These are phyloP conservation scores for Gonapodya sp. DNA, from an alignment of 192 early-diverging fungal species.

Conservation along the genomic window DNA sequence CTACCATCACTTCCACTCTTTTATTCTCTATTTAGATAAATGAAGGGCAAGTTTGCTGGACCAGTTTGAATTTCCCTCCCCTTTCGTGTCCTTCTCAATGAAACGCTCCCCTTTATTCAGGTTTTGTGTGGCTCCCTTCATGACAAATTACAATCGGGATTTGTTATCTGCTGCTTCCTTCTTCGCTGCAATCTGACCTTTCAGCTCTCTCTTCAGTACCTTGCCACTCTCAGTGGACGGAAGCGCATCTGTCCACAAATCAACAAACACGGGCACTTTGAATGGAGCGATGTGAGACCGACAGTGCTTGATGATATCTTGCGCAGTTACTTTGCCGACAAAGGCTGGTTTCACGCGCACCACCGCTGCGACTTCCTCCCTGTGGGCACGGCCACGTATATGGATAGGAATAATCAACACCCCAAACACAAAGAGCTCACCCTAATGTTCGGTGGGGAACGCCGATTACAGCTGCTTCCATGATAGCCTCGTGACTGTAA, in stretches of 20 bases:
- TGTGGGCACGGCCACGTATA: background rate
- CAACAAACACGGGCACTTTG: conserved; percentile 1
- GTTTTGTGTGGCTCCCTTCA: no score
- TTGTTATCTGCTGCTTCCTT: no score
- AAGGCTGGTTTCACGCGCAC: background rate
- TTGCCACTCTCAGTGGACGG: background rate
- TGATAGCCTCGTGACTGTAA: background rate
- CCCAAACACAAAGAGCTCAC: background rate
- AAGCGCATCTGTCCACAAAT: background rate
- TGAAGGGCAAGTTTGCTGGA: no score
- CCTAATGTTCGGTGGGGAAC: background rate
- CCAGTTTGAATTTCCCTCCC: no score
- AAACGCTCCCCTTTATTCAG: no score
- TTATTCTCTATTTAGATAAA: no score
- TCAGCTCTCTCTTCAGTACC: conserved; percentile 1
- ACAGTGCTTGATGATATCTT: background rate
- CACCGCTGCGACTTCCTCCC: background rate
- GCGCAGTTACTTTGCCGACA: background rate
- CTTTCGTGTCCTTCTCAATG: no score
- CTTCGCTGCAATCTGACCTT: no score
- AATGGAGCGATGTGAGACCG: background rate
- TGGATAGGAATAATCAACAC: background rate
- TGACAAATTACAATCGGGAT: no score
- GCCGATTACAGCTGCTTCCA: background rate
- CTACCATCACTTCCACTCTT: no score